A percentile compares a stretch with the other conserved stretches of the same genome.
Evolutionary conservation across 129 eudicot species (phyloP).

Genomic region (Glebionis coronaria): DNA sequence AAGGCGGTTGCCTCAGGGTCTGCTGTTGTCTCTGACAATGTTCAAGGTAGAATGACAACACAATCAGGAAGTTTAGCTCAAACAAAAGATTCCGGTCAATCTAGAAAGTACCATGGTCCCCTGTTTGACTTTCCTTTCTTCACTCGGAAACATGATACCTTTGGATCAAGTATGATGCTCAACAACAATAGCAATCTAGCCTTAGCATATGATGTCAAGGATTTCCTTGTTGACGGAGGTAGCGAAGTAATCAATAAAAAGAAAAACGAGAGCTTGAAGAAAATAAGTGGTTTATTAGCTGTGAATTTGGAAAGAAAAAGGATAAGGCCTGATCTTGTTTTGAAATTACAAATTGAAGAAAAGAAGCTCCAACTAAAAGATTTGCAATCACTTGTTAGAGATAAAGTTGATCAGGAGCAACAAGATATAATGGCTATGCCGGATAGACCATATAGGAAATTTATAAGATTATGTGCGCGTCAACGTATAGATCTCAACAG

Average conservation of each 20-base stretch:
- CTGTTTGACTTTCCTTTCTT: conserved; percentile 93
- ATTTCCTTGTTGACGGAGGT: conserved; percentile 66
- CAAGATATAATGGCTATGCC: conserved; percentile 97
- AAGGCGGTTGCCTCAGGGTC: conserved; percentile 57
- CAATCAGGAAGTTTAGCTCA: conserved; percentile 53
- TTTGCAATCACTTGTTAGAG: conserved; percentile 73
- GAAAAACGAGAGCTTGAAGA: conserved; percentile 59
- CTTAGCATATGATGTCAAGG: conserved; percentile 81
- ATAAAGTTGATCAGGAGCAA: conserved; percentile 77
- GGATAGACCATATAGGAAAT: conserved; percentile 82
- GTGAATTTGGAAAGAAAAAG: conserved; percentile 75
- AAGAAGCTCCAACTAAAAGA: conserved; percentile 64
- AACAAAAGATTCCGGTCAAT: conserved; percentile 56
- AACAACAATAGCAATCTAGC: conserved; percentile 67
- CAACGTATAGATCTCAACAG: conserved; percentile 78
- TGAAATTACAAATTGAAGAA: conserved; percentile 83
- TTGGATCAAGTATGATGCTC: conserved; percentile 73
- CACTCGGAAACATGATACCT: conserved; percentile 83
- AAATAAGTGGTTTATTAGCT: conserved; percentile 73
- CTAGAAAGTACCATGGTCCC: conserved; percentile 90
- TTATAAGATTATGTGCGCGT: conserved; percentile 82
- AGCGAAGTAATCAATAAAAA: conserved; percentile 44
- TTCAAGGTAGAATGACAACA: conserved; percentile 55
- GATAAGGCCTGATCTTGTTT: conserved; percentile 85
- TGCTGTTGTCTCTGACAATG: conserved; percentile 38